These are phyloP conservation scores for Aspergillus novoparasiticus DNA, from an alignment of 2,329 filamentous ascomycete genomes.

Conservation along the genomic window DNA sequence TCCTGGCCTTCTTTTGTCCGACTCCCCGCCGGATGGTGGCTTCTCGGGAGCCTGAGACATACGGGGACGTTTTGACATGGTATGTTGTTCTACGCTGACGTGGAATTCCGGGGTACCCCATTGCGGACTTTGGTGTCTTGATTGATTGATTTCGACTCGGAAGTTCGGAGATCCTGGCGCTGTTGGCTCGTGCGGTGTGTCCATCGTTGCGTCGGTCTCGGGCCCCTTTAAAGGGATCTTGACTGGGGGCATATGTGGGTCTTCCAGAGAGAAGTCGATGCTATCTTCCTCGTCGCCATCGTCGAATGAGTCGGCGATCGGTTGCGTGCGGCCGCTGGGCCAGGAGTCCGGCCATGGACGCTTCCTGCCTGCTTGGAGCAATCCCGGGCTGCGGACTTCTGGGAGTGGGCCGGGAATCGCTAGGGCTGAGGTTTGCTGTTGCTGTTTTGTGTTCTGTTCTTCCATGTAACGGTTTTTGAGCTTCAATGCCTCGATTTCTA, in stretches of 20 bases:
- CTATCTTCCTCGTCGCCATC: slow-evolving; percentile 31
- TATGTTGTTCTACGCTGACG: slow-evolving; percentile 20
- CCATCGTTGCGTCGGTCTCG: slow-evolving; percentile 6
- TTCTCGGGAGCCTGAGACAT: slow-evolving; percentile 21
- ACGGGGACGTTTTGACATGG: slow-evolving; percentile 34
- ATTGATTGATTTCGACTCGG: slow-evolving; percentile 19
- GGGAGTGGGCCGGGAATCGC: slow-evolving; percentile 22
- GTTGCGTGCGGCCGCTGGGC: slow-evolving; percentile 25
- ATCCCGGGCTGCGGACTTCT: slow-evolving; percentile 36
- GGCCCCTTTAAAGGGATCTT: slow-evolving; percentile 30
- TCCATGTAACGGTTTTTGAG: slow-evolving; percentile 39
- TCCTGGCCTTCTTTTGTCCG: slow-evolving; percentile 24
- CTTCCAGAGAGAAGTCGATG: slow-evolving; percentile 28
- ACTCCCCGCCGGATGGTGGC: slow-evolving; percentile 5
- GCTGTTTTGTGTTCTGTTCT: slow-evolving; percentile 25
- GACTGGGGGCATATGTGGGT: slow-evolving; percentile 22
- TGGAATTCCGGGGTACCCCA: background rate
- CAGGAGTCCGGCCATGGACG: slow-evolving; percentile 35
- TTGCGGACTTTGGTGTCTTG: slow-evolving; percentile 12
- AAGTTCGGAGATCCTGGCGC: slow-evolving; percentile 14
- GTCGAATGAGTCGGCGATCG: slow-evolving; percentile 37
- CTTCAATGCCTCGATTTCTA: slow-evolving; percentile 43
- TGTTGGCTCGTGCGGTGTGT: slow-evolving; percentile 11
- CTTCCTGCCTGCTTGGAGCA: slow-evolving; percentile 38
- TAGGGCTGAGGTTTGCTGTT: slow-evolving; percentile 3